Percentiles rank a stretch among this genome's conserved stretches.
Evolutionary conservation across 306 rosid genomes (phyloP).

Genomic region (Lathyrus tuberosus): DNA sequence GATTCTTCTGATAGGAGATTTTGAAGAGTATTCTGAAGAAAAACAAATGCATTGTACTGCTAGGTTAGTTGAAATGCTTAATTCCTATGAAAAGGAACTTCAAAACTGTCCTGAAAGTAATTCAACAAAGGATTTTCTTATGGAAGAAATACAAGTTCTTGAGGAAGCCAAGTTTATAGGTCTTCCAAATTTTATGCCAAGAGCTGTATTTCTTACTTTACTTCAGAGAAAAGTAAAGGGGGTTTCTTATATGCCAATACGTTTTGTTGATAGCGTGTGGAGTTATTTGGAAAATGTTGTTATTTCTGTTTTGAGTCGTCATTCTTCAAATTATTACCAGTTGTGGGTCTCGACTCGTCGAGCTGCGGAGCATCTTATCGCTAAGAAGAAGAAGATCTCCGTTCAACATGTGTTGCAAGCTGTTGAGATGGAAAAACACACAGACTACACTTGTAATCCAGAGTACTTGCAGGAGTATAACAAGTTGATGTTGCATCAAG

Average conservation of each 20-base stretch:
- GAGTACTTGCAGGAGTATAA: slow-evolving; percentile 43
- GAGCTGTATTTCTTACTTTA: slow-evolving; percentile 37
- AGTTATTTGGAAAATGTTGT: slow-evolving; percentile 42
- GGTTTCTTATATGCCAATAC: slow-evolving; percentile 18
- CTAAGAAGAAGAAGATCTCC: slow-evolving; percentile 38
- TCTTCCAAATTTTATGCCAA: slow-evolving; percentile 55
- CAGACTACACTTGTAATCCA: slow-evolving; percentile 50
- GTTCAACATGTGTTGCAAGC: slow-evolving; percentile 36
- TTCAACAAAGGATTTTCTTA: neutral
- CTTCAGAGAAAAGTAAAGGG: slow-evolving; percentile 44
- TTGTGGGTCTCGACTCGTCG: slow-evolving; percentile 23
- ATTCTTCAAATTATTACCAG: slow-evolving; percentile 37
- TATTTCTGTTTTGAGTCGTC: slow-evolving; percentile 10
- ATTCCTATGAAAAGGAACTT: neutral
- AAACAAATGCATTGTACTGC: slow-evolving; percentile 49
- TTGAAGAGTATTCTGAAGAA: slow-evolving; percentile 39
- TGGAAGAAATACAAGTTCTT: slow-evolving; percentile 38
- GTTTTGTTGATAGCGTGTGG: slow-evolving; percentile 46
- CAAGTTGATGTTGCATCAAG: neutral
- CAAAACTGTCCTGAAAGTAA: slow-evolving; percentile 14
- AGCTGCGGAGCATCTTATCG: slow-evolving; percentile 34
- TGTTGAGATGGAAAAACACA: slow-evolving; percentile 53
- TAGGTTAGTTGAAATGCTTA: slow-evolving; percentile 36
- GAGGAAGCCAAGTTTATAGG: slow-evolving; percentile 54
- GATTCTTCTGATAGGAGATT: slow-evolving; percentile 43